Conservation (phyloP, 2,329 filamentous ascomycete genomes). For the Aureobasidium sp. region DNA sequence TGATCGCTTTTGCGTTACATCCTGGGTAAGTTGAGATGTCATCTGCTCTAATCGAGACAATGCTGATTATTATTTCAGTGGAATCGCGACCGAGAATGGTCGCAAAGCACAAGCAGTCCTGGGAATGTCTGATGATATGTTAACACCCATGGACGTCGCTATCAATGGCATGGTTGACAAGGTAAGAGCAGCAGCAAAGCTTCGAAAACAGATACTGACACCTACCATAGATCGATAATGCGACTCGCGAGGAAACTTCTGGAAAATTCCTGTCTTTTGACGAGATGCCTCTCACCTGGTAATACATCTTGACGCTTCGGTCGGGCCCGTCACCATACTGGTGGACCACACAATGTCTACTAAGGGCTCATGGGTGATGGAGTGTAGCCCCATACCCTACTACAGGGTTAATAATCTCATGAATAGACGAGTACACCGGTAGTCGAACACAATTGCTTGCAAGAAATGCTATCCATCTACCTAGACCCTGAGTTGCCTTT, state of each 20-base stretch:
- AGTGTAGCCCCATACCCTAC: too few relatives aligned
- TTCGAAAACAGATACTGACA: neutral
- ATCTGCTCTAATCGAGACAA: neutral
- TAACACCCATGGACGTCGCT: neutral
- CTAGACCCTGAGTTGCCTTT: too few relatives aligned
- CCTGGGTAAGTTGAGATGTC: neutral
- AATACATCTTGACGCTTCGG: neutral
- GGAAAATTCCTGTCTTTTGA: neutral
- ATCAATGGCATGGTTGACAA: neutral
- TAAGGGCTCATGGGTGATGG: too few relatives aligned
- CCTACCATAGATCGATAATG: neutral
- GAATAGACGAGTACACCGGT: too few relatives aligned
- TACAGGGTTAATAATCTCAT: too few relatives aligned
- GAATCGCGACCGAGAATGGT: neutral
- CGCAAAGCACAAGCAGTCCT: neutral
- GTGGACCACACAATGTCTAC: too few relatives aligned
- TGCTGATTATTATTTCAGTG: neutral
- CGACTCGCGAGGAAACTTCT: neutral
- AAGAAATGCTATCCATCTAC: too few relatives aligned
- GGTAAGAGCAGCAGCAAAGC: neutral
- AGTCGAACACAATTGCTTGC: too few relatives aligned
- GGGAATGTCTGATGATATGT: neutral
- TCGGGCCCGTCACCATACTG: too few relatives aligned
- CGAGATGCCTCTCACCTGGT: neutral
- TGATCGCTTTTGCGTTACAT: neutral